Conservation (phyloP, 2,329 filamentous ascomycete genomes). For the Talaromyces sp. region DNA sequence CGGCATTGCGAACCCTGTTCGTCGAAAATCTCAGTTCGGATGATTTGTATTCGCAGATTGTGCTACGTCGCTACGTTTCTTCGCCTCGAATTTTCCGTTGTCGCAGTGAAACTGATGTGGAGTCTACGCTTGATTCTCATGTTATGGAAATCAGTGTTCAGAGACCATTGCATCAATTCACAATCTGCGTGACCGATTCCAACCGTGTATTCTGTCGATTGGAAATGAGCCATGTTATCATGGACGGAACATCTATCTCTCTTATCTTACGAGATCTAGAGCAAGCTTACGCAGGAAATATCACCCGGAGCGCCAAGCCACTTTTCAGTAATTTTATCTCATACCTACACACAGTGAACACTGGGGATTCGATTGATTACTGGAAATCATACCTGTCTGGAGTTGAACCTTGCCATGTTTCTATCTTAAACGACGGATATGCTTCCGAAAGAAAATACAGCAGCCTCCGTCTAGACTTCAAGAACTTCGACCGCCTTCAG, state of each 20-base stretch:
- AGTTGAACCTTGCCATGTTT: conserved; percentile 32
- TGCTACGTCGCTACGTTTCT: conserved; percentile 28
- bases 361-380: conserved; percentile 11
- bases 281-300: conserved; percentile 36
- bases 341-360: not conserved
- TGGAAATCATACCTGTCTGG: conserved; percentile 28
- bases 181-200: conserved; percentile 30
- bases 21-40: conserved; percentile 24
- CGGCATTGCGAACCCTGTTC: conserved; percentile 16
- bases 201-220: conserved; percentile 29
- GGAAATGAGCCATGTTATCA: conserved; percentile 45
- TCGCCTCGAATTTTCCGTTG: conserved; percentile 10
- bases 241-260: conserved; percentile 44
- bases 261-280: conserved; percentile 24
- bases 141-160: conserved; percentile 16
- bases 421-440: conserved; percentile 22
- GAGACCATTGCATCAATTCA: conserved; percentile 41
- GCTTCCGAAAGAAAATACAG: conserved; percentile 1
- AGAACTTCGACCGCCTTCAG: conserved; percentile 25
- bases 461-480: conserved; percentile 7
- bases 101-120: conserved; percentile 20
- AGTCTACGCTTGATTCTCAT: conserved; percentile 24
- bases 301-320: conserved; percentile 21
- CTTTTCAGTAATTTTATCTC: conserved; percentile 8
- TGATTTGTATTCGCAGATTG: conserved; percentile 18